Base-by-base conservation (phyloP, 495 filamentous ascomycete genomes). In the Podospora fimiseda region DNA sequence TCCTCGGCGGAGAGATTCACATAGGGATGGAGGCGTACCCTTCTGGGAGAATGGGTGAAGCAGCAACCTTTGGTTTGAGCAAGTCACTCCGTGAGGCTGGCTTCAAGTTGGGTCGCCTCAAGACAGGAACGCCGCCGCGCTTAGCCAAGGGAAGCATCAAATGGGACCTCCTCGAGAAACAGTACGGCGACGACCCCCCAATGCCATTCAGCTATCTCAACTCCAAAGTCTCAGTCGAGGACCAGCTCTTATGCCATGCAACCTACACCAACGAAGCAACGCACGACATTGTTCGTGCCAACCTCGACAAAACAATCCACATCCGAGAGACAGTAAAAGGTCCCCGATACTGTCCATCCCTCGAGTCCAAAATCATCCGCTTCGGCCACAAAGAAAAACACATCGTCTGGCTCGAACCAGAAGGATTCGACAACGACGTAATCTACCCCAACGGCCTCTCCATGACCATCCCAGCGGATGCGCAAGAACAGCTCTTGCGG, bases 401-500 rank as follows among this genome's bases (percentile, higher is more conserved):
- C 62, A 85, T 90, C 48, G 83, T 98, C 39, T 98, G 93, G 93
- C 80, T 98, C 5, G 93, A 98, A 64, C 93, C 94, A 0, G 93
- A 98, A 73, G 93, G 93, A 14, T 93, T 96, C 63, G 78, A 91
- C 53, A 93, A 81, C 66, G 82, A 95, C 56, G 80, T 95, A 42
- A 84, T 98, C 57, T 98, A 98, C 70, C 93, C 93, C 3, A 97
- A 97, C 61, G 93, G 93, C 3, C 88, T 98, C 23, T 94, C 88
- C 16, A 96, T 96, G 90, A 97, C 93, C 0, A 80, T 98, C 8
- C 93, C 93, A 0, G 87, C 80, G 16, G 85, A 88, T 22, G 88
- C 84, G 2, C 93, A 98, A 66, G 84, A 87, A 54, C 80, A 81
- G 38, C 82, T 96, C 68, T 76, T 98, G 9, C 86, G 82, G 48